Conservation (phyloP, 1,139 yeast genomes). For the Geotrichum restrictum region DNA sequence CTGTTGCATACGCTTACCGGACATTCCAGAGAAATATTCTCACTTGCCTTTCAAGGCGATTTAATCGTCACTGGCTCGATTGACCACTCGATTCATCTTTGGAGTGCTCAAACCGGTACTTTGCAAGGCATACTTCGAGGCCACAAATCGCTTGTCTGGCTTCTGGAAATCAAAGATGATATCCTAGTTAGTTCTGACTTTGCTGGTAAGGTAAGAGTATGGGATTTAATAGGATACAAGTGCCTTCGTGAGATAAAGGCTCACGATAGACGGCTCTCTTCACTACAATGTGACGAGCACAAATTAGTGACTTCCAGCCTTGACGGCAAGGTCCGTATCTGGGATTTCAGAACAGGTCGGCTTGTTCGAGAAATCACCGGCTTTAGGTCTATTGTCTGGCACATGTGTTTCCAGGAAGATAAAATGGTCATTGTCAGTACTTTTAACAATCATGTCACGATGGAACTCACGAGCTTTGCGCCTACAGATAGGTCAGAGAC, state of each 20-base stretch:
- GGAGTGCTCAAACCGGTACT: slow-evolving; percentile 83
- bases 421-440: slow-evolving; percentile 42
- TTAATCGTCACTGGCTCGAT: slow-evolving; percentile 77
- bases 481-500: slow-evolving; percentile 21
- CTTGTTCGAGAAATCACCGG: slow-evolving; percentile 40
- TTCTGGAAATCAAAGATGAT: slow-evolving; percentile 83
- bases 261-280: slow-evolving; percentile 71
- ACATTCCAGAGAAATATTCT: slow-evolving; percentile 82
- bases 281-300: slow-evolving; percentile 83
- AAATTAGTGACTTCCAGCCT: slow-evolving; percentile 87
- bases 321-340: slow-evolving; percentile 77
- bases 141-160: slow-evolving; percentile 59
- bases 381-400: slow-evolving; percentile 43
- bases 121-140: slow-evolving; percentile 74
- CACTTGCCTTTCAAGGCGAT: slow-evolving; percentile 79
- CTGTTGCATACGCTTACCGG: slow-evolving; percentile 73
- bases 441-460: slow-evolving; percentile 35
- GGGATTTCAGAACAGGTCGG: slow-evolving; percentile 80
- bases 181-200: slow-evolving; percentile 91
- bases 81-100: slow-evolving; percentile 85
- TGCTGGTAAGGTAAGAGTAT: slow-evolving; percentile 81
- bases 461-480: slow-evolving; percentile 40
- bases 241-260: slow-evolving; percentile 89
- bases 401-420: slow-evolving; percentile 43
- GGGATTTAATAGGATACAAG: slow-evolving; percentile 87